Evolutionary conservation across 129 eudicot genomes (phyloP), one percentile per base, ranked within the genome.

Genomic region (Calendula officinalis): DNA sequence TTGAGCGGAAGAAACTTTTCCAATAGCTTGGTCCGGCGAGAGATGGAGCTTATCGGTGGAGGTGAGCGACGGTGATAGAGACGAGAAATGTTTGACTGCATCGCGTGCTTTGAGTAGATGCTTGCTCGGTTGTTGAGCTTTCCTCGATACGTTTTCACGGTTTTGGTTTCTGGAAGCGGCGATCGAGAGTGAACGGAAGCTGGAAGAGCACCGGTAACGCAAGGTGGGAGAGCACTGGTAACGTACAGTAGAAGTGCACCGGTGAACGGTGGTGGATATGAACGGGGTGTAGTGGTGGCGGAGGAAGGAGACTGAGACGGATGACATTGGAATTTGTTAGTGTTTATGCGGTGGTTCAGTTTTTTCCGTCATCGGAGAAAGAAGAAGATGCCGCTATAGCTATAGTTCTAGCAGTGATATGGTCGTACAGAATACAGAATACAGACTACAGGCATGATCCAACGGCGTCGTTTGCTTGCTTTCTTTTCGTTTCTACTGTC

Each of bases 1-100:
- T 55, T 91, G 96, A n/a, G 88, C 80, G 8, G 96, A 71, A 40
- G 84, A 74, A 5, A 88, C 98, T 40, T 65, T 78, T 32, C 96
- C 95, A 16, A 87, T 56, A 5, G 98, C 94, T 57, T 91, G 89
- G 55, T 80, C 74, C 3, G 77, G 74, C 1, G 85, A 54, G 54
- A 85, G 88, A 2, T 56, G 64, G 13, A 80, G 74, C 39, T 69
- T 64, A 60, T 78, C 76, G 0, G 68, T 70, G 5, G 55, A 53
- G 4, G 78, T 66, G 32, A 79, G 89, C 17, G 78, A 62, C 22
- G 97, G 85, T 6, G 95, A 59, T 27, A 79, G 82, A n/a, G 85
- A 46, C n/a, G 88, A 47, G 62, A 73, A 67, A 22, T 85, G 87
- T 66, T 76, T 75, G 47, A 66, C 71, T 49, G 79, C 45, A 46